These are phyloP conservation scores for Monilinia aucupariae DNA, from an alignment of 2,329 filamentous ascomycete species.

Conservation along the genomic window DNA sequence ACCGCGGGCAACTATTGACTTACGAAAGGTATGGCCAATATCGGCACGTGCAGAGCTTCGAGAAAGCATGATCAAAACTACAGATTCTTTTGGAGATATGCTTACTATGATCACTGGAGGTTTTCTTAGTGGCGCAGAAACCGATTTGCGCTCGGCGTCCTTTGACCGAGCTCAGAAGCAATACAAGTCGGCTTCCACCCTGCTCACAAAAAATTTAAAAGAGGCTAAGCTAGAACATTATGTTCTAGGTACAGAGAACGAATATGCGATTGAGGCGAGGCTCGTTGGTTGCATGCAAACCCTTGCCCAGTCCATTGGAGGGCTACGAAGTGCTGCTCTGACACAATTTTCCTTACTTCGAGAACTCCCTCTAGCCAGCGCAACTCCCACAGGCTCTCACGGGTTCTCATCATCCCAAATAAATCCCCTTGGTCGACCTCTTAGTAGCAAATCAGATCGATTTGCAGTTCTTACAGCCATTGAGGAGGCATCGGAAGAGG, in stretches of 20 bases:
- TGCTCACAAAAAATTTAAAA: slow-evolving; percentile 69
- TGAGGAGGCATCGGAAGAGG: slow-evolving; percentile 56
- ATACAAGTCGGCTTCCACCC: slow-evolving; percentile 62
- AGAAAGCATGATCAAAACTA: slow-evolving; percentile 66
- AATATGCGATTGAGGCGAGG: slow-evolving; percentile 72
- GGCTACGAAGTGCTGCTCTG: slow-evolving; percentile 79
- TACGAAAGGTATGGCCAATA: slow-evolving; percentile 48
- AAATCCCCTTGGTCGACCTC: slow-evolving; percentile 19
- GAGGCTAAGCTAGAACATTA: slow-evolving; percentile 91
- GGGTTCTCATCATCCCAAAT: not conserved
- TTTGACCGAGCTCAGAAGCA: slow-evolving; percentile 57
- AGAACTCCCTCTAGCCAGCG: slow-evolving; percentile 41
- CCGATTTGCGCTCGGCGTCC: slow-evolving; percentile 62
- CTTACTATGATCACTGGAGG: slow-evolving; percentile 74
- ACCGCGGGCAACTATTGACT: not conserved
- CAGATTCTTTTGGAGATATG: slow-evolving; percentile 73
- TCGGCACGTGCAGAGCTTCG: slow-evolving; percentile 71
- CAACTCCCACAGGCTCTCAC: slow-evolving; percentile 19
- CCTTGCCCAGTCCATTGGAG: slow-evolving; percentile 83
- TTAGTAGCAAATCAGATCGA: slow-evolving; percentile 42
- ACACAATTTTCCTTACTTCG: slow-evolving; percentile 82
- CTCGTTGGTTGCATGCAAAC: slow-evolving; percentile 80
- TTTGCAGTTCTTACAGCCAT: slow-evolving; percentile 52
- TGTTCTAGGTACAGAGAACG: slow-evolving; percentile 68
- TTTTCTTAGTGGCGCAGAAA: slow-evolving; percentile 77